Evolutionary conservation across 2,329 filamentous ascomycete genomes (phyloP), one percentile per base, ranked within the genome.

Genomic region (Purpureocillium lavendulum): DNA sequence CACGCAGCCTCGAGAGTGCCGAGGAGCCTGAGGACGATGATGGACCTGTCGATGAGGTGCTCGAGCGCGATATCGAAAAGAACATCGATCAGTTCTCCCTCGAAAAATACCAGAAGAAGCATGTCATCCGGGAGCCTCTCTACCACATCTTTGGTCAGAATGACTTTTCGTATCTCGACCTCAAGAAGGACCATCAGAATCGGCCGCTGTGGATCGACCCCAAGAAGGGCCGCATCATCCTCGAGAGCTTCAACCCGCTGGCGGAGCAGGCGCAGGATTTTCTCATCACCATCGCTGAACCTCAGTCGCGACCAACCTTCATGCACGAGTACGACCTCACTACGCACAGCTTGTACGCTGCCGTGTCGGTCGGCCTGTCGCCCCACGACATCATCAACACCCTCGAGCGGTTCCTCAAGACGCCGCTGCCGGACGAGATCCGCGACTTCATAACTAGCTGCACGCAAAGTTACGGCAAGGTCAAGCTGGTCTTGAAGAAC

Each of bases 151-250:
- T 71, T 59, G 54, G 65, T 52, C 53, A 67, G 53, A 53, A 66
- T 60, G 88, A 98, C 61, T 92, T 92, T 59, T 89, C 86, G 36
- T 84, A 83, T 48, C 72, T 95, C 30, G 70, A 77, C 30, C 69
- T 96, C 48, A 97, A 96, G 63, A 78, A 83, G 4, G 90, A 97
- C 60, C 88, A 94, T 65, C 78, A 82, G 46, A 87, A 89, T 55
- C 82, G 92, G 13, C 92, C 92, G 13, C 73, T 97, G 43, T 97
- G 88, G 87, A 92, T 98, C 50, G 88, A 96, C 58, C 86, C 88
- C 3, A 70, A 82, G 35, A 86, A 84, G 56, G 88, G 86, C 29
- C 81, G 83, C 47, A 92, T 97, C 56, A 92, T 94, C 24, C 71
- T 97, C 33, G 90, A 98, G 69, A 94, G 88, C 51, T 97, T 96